Percentiles rank a stretch among this genome's conserved stretches.
These are phyloP conservation scores for Cutaneotrichosporon dermatis DNA, from an alignment of 1,284 basidiomycete genomes.

Conservation along the genomic window DNA sequence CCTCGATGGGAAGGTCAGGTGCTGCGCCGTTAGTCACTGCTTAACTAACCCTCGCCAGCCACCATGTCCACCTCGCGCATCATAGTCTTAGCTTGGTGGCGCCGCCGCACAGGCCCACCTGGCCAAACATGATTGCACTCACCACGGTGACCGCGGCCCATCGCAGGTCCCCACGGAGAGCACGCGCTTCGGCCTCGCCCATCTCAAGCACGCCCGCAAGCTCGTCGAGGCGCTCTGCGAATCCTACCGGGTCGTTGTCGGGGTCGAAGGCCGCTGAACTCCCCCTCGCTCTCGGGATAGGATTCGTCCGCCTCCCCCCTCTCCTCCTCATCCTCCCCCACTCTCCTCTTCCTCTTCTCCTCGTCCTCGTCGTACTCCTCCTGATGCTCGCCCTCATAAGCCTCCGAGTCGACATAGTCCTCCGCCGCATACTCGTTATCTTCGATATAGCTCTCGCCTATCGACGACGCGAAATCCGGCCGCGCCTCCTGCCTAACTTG, in stretches of 20 bases:
- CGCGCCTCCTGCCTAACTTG: not conserved
- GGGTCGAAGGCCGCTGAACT: slow-evolving; percentile 32
- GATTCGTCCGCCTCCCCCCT: not conserved
- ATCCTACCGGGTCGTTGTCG: slow-evolving; percentile 37
- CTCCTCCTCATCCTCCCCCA: slow-evolving; percentile 4
- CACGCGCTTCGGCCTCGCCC: slow-evolving; percentile 34
- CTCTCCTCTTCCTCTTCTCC: not conserved
- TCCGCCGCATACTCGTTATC: too few relatives aligned
- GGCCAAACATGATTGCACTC: not conserved
- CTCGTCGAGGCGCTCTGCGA: slow-evolving; percentile 39
- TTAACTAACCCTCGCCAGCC: too few relatives aligned
- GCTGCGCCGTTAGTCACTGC: slow-evolving; percentile 6
- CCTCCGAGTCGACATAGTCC: too few relatives aligned
- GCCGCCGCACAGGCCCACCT: too few relatives aligned
- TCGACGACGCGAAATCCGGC: not conserved
- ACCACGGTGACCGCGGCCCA: slow-evolving; percentile 18
- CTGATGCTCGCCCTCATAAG: not conserved
- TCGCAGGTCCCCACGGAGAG: slow-evolving; percentile 36
- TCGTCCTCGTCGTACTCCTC: not conserved
- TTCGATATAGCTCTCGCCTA: not conserved
- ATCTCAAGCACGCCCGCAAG: slow-evolving; percentile 41
- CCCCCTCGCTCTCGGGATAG: slow-evolving; percentile 18
- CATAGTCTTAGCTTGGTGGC: too few relatives aligned
- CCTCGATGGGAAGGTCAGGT: slow-evolving; percentile 20
- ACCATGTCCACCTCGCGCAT: not conserved